A percentile compares a stretch with the other conserved stretches of the same genome.
Conservation (phyloP, 2,329 filamentous ascomycete genomes). For the Trichophyton rubrum region DNA sequence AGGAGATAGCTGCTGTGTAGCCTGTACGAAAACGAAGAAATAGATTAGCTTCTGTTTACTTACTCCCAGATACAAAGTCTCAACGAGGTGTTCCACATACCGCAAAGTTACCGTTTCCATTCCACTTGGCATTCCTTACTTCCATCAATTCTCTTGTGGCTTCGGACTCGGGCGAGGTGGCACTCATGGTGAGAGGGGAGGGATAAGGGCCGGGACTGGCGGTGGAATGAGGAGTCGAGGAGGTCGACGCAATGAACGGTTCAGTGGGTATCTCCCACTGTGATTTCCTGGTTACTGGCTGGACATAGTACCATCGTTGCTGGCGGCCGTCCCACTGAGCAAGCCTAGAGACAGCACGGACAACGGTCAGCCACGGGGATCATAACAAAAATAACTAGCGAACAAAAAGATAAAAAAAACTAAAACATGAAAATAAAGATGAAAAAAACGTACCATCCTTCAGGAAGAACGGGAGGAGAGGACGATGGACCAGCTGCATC, state of each 20-base stretch:
- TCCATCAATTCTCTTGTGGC: slow-evolving; percentile 13
- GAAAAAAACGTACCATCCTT: slow-evolving; percentile 26
- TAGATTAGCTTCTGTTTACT: background rate
- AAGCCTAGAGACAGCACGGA: slow-evolving; percentile 18
- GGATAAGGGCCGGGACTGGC: slow-evolving; percentile 14
- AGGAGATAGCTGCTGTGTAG: background rate
- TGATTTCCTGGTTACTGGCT: slow-evolving; percentile 27
- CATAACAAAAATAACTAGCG: no score
- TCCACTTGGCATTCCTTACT: slow-evolving; percentile 11
- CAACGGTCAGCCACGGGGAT: background rate
- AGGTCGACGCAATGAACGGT: slow-evolving; percentile 26
- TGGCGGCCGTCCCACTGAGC: slow-evolving; percentile 29
- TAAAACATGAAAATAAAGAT: background rate
- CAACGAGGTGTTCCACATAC: slow-evolving; percentile 8
- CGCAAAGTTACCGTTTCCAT: slow-evolving; percentile 9
- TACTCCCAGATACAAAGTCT: background rate
- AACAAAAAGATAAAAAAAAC: background rate
- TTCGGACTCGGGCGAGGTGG: slow-evolving; percentile 12
- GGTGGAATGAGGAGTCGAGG: slow-evolving; percentile 17
- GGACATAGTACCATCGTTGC: slow-evolving; percentile 30
- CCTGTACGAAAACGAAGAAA: background rate
- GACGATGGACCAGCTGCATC: slow-evolving; percentile 29
- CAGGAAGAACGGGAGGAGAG: slow-evolving; percentile 26
- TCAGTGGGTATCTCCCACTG: slow-evolving; percentile 33
- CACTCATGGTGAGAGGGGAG: slow-evolving; percentile 9